Evolutionary conservation across 2,329 filamentous ascomycete genomes (phyloP).

Genomic region (Aspergillus caelatus): DNA sequence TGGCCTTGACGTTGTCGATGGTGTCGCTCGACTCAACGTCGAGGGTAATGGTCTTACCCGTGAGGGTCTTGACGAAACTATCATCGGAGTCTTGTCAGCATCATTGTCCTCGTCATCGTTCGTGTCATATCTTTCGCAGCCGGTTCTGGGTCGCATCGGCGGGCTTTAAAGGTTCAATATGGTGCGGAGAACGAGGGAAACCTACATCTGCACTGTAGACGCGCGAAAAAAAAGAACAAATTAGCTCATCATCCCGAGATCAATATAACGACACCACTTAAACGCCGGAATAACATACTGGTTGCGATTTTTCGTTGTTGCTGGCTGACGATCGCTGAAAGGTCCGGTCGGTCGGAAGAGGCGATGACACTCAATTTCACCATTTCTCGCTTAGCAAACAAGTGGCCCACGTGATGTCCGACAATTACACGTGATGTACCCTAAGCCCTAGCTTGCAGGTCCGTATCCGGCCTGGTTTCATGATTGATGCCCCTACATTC

Average conservation of each 20-base stretch:
- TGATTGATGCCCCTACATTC: neutral
- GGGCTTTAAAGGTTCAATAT: conserved; percentile 27
- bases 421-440: conserved; percentile 24
- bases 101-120: conserved; percentile 4
- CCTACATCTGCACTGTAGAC: conserved; percentile 86
- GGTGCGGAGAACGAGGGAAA: conserved; percentile 25
- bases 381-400: conserved; percentile 48
- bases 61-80: conserved; percentile 99
- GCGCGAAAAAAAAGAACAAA: conserved; percentile 36
- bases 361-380: conserved; percentile 40
- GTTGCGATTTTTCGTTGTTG: conserved; percentile 50
- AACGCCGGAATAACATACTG: conserved; percentile 37
- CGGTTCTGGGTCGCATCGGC: conserved; percentile 8
- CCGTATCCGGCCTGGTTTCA: neutral
- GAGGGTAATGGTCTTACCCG: conserved; percentile 99
- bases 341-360: conserved; percentile 36
- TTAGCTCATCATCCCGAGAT: conserved; percentile 48
- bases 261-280: conserved; percentile 13
- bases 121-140: conserved; percentile 12
- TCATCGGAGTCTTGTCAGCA: conserved; percentile 30
- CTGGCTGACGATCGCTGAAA: conserved; percentile 45
- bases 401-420: conserved; percentile 28
- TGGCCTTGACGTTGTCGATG: conserved; percentile 99
- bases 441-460: conserved; percentile 41
- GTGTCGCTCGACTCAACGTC: conserved; percentile 99